phyloP scores from a whole-genome alignment of 2,329 filamentous ascomycete species.

The Nothophoma quercina region DNA sequence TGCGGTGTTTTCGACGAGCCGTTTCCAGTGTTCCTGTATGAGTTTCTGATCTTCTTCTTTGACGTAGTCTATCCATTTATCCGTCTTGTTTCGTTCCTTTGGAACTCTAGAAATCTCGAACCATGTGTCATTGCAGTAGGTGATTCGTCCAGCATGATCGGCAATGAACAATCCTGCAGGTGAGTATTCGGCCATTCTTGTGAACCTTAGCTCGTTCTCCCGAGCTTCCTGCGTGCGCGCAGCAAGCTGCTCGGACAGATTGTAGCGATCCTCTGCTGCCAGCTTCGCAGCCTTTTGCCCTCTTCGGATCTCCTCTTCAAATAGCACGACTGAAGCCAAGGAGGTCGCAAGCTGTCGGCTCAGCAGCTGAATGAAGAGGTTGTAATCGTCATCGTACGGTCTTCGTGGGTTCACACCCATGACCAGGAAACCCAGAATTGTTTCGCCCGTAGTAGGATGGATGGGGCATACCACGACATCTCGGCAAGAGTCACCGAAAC shows the following conservation, averaged over 20 bases:
- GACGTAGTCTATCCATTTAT: slow-evolving; percentile 77
- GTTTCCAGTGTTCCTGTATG: slow-evolving; percentile 68
- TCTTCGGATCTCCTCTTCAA: slow-evolving; percentile 81
- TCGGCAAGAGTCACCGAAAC: slow-evolving; percentile 73
- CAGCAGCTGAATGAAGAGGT: slow-evolving; percentile 76
- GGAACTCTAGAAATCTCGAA: slow-evolving; percentile 72
- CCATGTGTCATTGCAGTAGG: slow-evolving; percentile 83
- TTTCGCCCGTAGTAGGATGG: slow-evolving; percentile 76
- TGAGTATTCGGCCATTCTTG: slow-evolving; percentile 83
- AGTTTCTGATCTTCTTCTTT: slow-evolving; percentile 69
- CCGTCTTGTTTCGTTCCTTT: slow-evolving; percentile 64
- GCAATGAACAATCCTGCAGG: slow-evolving; percentile 88
- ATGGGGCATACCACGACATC: slow-evolving; percentile 81
- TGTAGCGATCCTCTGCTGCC: slow-evolving; percentile 77
- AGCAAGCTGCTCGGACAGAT: slow-evolving; percentile 77
- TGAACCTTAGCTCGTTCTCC: slow-evolving; percentile 77
- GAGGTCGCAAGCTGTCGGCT: slow-evolving; percentile 80
- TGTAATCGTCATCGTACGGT: slow-evolving; percentile 82
- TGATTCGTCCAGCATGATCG: slow-evolving; percentile 73
- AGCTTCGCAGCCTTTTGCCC: slow-evolving; percentile 76
- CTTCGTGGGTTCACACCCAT: slow-evolving; percentile 80
- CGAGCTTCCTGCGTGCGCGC: slow-evolving; percentile 65
- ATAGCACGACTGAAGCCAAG: slow-evolving; percentile 80
- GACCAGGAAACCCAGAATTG: slow-evolving; percentile 78
- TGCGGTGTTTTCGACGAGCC: slow-evolving; percentile 66